Conservation (phyloP, 371 early-diverging fungal genomes). For the Thermomucor indicae-seudaticae region DNA sequence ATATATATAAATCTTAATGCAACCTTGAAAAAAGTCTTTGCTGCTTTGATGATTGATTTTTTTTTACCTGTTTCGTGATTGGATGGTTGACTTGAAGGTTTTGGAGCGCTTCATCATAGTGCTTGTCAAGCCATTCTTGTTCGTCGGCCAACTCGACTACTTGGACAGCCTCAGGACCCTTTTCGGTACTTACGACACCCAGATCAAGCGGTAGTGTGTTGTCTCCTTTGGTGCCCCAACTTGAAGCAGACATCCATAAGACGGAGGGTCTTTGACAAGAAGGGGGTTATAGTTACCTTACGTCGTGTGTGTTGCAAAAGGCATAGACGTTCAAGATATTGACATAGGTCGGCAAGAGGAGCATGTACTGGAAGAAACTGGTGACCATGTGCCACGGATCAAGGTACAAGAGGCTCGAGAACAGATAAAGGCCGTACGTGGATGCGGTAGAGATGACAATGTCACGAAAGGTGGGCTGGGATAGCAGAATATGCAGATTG, state of each 20-base stretch:
- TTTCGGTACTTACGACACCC: constrained; percentile 57
- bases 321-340: constrained; percentile 70
- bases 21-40: not conserved
- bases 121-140: constrained; percentile 58
- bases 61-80: constrained; percentile 21
- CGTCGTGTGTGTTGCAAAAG: constrained; percentile 71
- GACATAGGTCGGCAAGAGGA: constrained; percentile 59
- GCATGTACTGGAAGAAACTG: constrained; percentile 58
- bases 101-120: constrained; percentile 67
- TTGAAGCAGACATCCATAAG: constrained; percentile 1
- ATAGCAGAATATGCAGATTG: constrained; percentile 18
- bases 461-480: constrained; percentile 50
- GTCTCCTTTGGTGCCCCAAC: constrained; percentile 96
- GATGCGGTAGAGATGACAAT: constrained; percentile 53
- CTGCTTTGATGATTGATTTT: not conserved
- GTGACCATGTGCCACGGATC: constrained; percentile 71
- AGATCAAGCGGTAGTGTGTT: constrained; percentile 54
- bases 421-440: constrained; percentile 64
- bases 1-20: not conserved
- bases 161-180: constrained; percentile 33
- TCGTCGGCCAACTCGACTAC: constrained; percentile 68
- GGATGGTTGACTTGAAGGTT: constrained; percentile 34
- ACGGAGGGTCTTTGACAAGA: not conserved
- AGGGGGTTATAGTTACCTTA: constrained; percentile 37
- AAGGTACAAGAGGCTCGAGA: constrained; percentile 55